Percentiles rank a stretch among this genome's conserved stretches.
Conservation (phyloP, 192 early-diverging fungal genomes). For the Endogone sp. region DNA sequence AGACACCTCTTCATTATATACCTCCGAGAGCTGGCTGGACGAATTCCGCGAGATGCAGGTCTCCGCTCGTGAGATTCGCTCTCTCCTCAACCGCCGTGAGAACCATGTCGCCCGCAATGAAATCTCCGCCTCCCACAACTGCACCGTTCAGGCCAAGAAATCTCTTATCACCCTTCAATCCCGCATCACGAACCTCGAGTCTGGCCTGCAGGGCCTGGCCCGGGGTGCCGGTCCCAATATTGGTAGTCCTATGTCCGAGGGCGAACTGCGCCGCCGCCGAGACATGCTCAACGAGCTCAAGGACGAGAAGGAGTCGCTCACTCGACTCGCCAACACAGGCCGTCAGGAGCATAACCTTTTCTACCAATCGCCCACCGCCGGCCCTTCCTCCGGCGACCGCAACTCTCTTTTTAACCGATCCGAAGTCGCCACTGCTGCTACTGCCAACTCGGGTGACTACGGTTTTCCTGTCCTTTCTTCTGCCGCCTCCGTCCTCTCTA, state of each 20-base stretch:
- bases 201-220: constrained; percentile 46
- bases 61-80: constrained; percentile 66
- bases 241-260: constrained; percentile 56
- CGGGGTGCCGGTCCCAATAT: constrained; percentile 29
- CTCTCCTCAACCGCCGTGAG: constrained; percentile 68
- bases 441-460: not conserved
- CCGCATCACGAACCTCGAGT: constrained; percentile 51
- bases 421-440: not conserved
- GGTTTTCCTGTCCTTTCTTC: constrained; percentile 3
- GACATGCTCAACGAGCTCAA: constrained; percentile 72
- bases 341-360: constrained; percentile 42
- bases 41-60: constrained; percentile 63
- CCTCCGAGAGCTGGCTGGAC: constrained; percentile 78
- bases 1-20: constrained; percentile 42
- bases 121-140: constrained; percentile 73
- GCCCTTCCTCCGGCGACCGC: constrained; percentile 31
- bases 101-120: constrained; percentile 71
- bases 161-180: constrained; percentile 43
- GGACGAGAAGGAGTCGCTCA: constrained; percentile 65
- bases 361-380: constrained; percentile 10
- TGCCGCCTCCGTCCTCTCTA: not conserved
- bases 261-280: constrained; percentile 72
- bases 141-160: constrained; percentile 74
- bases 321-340: constrained; percentile 49
- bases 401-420: constrained; percentile 27